Percentiles rank a stretch among this genome's conserved stretches.
Conservation (phyloP, 1,284 basidiomycete genomes). For the Anthracocystis panici-leucophaei region DNA sequence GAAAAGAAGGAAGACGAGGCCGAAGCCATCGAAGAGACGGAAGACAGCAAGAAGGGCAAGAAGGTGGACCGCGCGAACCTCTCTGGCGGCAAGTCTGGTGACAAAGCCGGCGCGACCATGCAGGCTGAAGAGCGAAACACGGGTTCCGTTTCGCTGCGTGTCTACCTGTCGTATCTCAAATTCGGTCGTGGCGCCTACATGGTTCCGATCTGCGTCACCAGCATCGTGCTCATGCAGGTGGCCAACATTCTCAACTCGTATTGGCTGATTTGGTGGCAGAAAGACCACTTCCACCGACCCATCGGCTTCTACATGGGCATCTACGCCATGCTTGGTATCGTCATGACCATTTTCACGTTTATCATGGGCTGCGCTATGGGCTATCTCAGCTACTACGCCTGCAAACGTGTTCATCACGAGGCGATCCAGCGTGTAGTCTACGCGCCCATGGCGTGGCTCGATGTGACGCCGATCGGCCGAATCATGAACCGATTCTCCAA, state of each 20-base stretch:
- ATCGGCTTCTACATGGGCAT: conserved; percentile 78
- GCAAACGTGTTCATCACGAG: conserved; percentile 76
- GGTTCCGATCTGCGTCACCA: conserved; percentile 75
- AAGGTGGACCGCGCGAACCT: conserved; percentile 31
- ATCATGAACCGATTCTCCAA: conserved; percentile 82
- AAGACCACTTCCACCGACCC: conserved; percentile 73
- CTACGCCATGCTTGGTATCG: conserved; percentile 78
- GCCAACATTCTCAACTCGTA: conserved; percentile 72
- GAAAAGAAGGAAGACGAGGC: conserved; percentile 55
- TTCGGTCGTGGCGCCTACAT: conserved; percentile 77
- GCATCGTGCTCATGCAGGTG: conserved; percentile 77
- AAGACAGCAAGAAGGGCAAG: conserved; percentile 40
- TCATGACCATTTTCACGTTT: conserved; percentile 77
- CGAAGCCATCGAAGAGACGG: conserved; percentile 40
- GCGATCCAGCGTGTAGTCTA: conserved; percentile 74
- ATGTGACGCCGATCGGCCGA: conserved; percentile 83
- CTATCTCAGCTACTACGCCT: conserved; percentile 77
- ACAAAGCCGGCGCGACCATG: conserved; percentile 57
- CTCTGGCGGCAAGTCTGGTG: conserved; percentile 35
- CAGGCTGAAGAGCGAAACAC: conserved; percentile 67
- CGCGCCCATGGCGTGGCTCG: conserved; percentile 82
- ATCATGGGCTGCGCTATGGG: conserved; percentile 75
- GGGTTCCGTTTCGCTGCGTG: conserved; percentile 69
- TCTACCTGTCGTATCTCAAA: conserved; percentile 78
- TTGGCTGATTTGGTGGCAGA: conserved; percentile 73